phyloP scores from a whole-genome alignment of 371 early-diverging fungal genomes.

The Rhizomucor miehei region DNA sequence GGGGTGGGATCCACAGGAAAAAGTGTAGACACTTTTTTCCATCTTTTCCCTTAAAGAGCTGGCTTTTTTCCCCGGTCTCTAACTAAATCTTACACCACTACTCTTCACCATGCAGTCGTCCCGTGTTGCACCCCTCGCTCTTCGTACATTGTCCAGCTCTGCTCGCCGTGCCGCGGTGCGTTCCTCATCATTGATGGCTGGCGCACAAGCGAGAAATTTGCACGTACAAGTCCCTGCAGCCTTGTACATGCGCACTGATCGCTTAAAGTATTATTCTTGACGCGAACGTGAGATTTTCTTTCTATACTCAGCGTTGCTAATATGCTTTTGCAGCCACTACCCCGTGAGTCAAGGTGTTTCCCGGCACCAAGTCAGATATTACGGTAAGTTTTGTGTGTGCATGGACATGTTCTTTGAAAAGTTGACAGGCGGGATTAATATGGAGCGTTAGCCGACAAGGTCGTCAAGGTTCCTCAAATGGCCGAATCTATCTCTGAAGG shows the following conservation, averaged over 20 bases:
- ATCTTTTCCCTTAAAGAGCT: conserved; percentile 1
- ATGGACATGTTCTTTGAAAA: too few species aligned
- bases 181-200: neutral
- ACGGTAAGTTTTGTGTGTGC: conserved; percentile 31
- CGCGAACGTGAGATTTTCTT: too few species aligned
- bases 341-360: conserved; percentile 12
- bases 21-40: too few species aligned
- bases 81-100: conserved; percentile 1
- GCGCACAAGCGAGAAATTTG: conserved; percentile 32
- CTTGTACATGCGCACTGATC: conserved; percentile 33
- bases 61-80: conserved; percentile 1
- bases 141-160: conserved; percentile 10
- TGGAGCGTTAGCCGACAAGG: conserved; percentile 59
- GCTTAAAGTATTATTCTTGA: conserved; percentile 23
- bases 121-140: conserved; percentile 11
- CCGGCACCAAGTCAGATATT: conserved; percentile 37
- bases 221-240: conserved; percentile 42
- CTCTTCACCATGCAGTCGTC: conserved; percentile 12
- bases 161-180: conserved; percentile 12
- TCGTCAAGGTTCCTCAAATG: conserved; percentile 93
- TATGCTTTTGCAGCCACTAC: conserved; percentile 3
- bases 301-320: too few species aligned
- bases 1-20: too few species aligned
- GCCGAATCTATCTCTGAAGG: conserved; percentile 98
- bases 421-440: neutral